Base-by-base conservation (phyloP, 495 filamentous ascomycete genomes). In the Penicillium mononematosum region DNA sequence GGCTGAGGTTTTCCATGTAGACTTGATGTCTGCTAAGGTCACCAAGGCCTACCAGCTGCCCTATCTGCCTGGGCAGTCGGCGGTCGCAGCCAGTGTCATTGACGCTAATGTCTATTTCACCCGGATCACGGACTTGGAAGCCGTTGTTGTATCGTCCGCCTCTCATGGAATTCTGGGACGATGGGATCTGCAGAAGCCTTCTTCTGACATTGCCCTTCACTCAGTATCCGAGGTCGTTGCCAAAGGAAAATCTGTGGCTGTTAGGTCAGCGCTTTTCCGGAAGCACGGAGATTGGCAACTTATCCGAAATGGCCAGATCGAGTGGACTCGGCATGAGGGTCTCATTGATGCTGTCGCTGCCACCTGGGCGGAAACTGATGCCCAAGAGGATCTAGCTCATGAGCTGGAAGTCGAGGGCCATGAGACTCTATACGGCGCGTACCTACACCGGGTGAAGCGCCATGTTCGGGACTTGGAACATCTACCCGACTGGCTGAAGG, bases 51-150 rank as follows among this genome's bases (percentile, higher is more conserved):
- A 96, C 64, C 78, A 82, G 25, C 77, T 97, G 41, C 88, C 91
- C 2, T 81, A 82, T 34, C 55, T 90, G 24, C 64, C 80, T 24
- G 89, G 88, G 6, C 76, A 76, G 50, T 91, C 90, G 32, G 84
- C 85, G 4, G 90, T 96, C 65, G 88, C 94, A 3, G 85, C 84
- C 1, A 96, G 87, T 73, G 89, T 84, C 12, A 78, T 82, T 43
- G 87, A 84, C 55, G 83, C 87, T 3, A 91, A 95, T 69, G 88
- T 94, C 8, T 97, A 91, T 74, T 96, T 98, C 64, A 92, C 88
- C 2, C 79, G 92, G 39, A 75, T 90, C 56, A 90, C 89, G 1
- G 75, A 85, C 20, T 82, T 85, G 17, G 90, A 95, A 59, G 73
- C 87, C 6, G 78, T 81, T 45, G 72, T 96, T 42, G 77, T 90